phyloP scores from a whole-genome alignment of 805 yeast genomes.

The Wickerhamomyces hampshirensis region DNA sequence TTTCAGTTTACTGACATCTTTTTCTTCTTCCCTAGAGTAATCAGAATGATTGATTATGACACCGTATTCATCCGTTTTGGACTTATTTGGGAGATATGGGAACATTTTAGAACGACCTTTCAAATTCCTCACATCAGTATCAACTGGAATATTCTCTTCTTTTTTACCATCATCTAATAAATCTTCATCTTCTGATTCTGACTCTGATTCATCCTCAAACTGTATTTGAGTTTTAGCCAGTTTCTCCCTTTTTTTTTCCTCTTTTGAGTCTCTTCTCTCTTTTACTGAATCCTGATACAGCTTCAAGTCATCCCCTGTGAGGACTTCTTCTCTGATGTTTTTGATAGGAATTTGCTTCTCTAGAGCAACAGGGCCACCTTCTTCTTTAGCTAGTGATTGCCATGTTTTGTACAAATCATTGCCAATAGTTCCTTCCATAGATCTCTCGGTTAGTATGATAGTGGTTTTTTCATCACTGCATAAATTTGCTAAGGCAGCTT shows the following conservation, averaged over 20 bases:
- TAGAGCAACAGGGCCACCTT: slow-evolving; percentile 57
- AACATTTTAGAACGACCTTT: slow-evolving; percentile 52
- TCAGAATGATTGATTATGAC: slow-evolving; percentile 62
- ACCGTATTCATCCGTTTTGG: slow-evolving; percentile 85
- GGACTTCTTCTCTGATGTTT: slow-evolving; percentile 40
- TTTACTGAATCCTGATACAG: slow-evolving; percentile 43
- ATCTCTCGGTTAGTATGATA: slow-evolving; percentile 67
- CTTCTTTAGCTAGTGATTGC: slow-evolving; percentile 48
- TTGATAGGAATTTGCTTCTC: slow-evolving; percentile 39
- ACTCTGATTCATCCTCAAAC: slow-evolving; percentile 22
- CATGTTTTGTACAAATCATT: slow-evolving; percentile 49
- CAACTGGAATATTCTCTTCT: slow-evolving; percentile 24
- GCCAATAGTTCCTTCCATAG: slow-evolving; percentile 44
- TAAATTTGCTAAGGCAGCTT: slow-evolving; percentile 46
- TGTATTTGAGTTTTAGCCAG: slow-evolving; percentile 21
- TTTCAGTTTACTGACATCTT: slow-evolving; percentile 28
- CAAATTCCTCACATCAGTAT: slow-evolving; percentile 28
- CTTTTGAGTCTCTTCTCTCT: slow-evolving; percentile 37
- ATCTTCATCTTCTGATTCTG: slow-evolving; percentile 26
- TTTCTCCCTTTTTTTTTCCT: slow-evolving; percentile 26
- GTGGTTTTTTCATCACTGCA: slow-evolving; percentile 66
- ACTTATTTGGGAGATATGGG: slow-evolving; percentile 58
- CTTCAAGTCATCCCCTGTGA: slow-evolving; percentile 46
- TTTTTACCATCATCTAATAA: slow-evolving; percentile 16
- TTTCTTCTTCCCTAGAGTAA: slow-evolving; percentile 50